Conservation (phyloP, 495 filamentous ascomycete species). For the Talaromyces liani region DNA sequence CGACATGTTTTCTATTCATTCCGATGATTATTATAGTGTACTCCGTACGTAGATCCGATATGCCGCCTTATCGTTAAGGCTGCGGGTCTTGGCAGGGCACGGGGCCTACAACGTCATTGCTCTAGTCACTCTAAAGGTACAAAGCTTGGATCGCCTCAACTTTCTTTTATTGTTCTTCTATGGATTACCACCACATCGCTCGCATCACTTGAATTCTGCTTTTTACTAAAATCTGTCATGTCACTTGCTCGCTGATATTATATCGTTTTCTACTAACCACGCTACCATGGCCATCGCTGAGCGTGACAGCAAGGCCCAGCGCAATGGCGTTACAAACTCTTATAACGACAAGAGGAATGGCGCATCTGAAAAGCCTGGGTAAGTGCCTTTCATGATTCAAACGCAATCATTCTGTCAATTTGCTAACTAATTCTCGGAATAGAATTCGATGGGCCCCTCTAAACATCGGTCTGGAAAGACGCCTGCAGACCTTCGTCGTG, state of each 20-base stretch:
- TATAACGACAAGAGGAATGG: background rate
- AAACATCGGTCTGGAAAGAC: slow-evolving; percentile 75
- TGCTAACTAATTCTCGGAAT: background rate
- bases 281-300: background rate
- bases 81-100: background rate
- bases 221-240: background rate
- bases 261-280: background rate
- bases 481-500: slow-evolving; percentile 82
- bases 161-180: background rate
- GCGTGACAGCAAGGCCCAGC: background rate
- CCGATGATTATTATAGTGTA: background rate
- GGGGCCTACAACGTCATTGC: background rate
- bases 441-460: slow-evolving; percentile 82
- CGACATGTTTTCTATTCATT: background rate
- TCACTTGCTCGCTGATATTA: background rate
- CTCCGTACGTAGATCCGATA: background rate
- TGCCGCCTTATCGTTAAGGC: background rate
- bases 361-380: background rate
- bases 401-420: background rate
- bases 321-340: background rate
- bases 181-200: background rate
- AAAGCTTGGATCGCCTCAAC: background rate
- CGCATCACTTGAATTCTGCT: background rate
- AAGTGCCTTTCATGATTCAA: background rate
- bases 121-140: background rate